Conservation (phyloP, 2,329 filamentous ascomycete species). For the Periconia sp. region DNA sequence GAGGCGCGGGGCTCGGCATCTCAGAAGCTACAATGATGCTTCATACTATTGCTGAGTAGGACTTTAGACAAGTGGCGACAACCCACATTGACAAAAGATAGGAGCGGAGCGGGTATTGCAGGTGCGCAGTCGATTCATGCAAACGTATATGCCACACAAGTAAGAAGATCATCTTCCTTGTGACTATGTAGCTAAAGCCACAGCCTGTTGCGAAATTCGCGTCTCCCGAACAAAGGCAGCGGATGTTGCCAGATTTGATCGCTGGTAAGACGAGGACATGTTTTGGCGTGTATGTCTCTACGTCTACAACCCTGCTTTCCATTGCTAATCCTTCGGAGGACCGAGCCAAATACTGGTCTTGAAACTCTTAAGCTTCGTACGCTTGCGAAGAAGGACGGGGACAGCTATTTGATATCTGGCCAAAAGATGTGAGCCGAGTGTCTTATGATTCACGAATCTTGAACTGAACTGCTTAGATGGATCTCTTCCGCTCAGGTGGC, state of each 20-base stretch:
- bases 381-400: slow-evolving; percentile 64
- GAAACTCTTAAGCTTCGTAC: slow-evolving; percentile 77
- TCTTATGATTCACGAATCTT: too few species aligned
- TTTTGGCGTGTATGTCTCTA: slow-evolving; percentile 67
- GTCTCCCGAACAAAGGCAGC: slow-evolving; percentile 66
- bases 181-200: not conserved
- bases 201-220: slow-evolving; percentile 75
- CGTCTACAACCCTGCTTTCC: not conserved
- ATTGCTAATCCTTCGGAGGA: slow-evolving; percentile 44
- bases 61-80: not conserved
- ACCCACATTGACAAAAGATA: slow-evolving; percentile 5
- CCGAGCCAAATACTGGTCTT: slow-evolving; percentile 81
- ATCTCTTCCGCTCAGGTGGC: slow-evolving; percentile 86
- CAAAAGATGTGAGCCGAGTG: slow-evolving; percentile 72
- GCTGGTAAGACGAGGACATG: slow-evolving; percentile 74
- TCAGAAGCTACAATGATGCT: slow-evolving; percentile 87
- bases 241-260: slow-evolving; percentile 73
- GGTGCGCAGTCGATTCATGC: slow-evolving; percentile 64
- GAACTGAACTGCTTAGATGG: slow-evolving; percentile 57
- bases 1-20: slow-evolving; percentile 76
- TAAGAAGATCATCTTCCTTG: not conserved
- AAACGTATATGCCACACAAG: slow-evolving; percentile 72
- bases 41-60: slow-evolving; percentile 74
- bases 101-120: slow-evolving; percentile 75
- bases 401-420: slow-evolving; percentile 71